Evolutionary conservation across 495 filamentous ascomycete species (phyloP), one percentile per base, ranked within the genome.

Genomic region (Hypomontagnella monticulosa): DNA sequence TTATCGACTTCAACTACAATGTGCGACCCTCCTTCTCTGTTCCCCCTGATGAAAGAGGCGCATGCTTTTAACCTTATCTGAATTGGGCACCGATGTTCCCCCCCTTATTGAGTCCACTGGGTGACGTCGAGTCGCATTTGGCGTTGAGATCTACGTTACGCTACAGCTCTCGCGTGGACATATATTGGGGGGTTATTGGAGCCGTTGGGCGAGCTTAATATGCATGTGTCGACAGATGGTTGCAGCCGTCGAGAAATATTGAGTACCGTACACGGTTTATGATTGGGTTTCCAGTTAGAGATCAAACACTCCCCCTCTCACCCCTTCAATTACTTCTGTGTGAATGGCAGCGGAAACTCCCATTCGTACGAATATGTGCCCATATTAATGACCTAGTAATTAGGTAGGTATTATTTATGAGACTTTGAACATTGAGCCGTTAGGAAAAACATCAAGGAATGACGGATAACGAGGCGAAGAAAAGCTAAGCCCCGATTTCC

Each of bases 51-150:
- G 12, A 12, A 15, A 48, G 12, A 3, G 42, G 41, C 4, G 8
- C n/a, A 38, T 37, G 40, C 47, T 64, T 64, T 52, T 16, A 52
- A 63, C 4, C 27, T 51, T n/a, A 15, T 38, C 32, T 42, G 30
- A 50, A 60, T 66, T 56, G 43, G 63, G 63, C 63, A 66, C n/a
- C 56, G 38, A 61, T 66, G 50, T 38, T 50, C 42, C 34, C 42
- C 51, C 38, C 42, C 40, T 34, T 30, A 49, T 49, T n/a, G 16
- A 61, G 32, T 32, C 43, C 36, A 61, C 36, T 19, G 34, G 33
- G 57, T 66, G 63, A 66, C 63, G 63, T 66, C 44, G 63, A 61
- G 36, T 10, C 40, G 50, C 63, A 60, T 61, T 46, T 16, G 15
- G 42, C 19, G 38, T 51, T 66, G 46, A 66, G 56, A 44, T 66